Conservation (phyloP, 352 stramenopile species). For the Aphanomyces astaci region DNA sequence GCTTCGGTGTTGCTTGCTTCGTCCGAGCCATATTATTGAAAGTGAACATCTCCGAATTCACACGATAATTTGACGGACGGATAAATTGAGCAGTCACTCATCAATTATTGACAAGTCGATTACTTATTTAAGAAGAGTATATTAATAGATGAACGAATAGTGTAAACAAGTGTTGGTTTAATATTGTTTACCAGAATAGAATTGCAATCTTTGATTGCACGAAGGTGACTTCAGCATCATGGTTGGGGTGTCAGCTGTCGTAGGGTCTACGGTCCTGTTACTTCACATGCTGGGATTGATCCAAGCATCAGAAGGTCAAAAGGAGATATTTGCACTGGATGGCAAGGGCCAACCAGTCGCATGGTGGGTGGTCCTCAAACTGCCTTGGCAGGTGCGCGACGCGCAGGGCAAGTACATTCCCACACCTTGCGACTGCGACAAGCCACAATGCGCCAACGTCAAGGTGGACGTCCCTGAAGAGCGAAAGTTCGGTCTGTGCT, state of each 20-base stretch:
- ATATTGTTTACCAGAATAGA: too few relatives aligned
- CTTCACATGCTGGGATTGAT: too few relatives aligned
- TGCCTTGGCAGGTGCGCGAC: constrained; percentile 42
- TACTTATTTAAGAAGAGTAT: too few relatives aligned
- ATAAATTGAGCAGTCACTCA: too few relatives aligned
- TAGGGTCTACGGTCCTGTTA: too few relatives aligned
- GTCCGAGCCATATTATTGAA: background rate
- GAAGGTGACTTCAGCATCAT: too few relatives aligned
- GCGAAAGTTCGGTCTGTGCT: constrained; percentile 55
- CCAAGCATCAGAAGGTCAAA: background rate
- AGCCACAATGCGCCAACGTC: constrained; percentile 47
- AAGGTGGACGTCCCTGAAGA: background rate
- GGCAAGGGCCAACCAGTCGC: constrained; percentile 47
- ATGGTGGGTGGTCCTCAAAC: constrained; percentile 72
- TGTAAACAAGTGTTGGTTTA: too few relatives aligned
- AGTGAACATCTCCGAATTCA: background rate
- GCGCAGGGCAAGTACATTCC: constrained; percentile 22
- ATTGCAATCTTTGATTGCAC: too few relatives aligned
- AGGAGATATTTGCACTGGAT: constrained; percentile 43
- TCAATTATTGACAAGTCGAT: too few relatives aligned
- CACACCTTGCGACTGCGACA: constrained; percentile 59
- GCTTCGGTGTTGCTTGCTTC: constrained; percentile 2
- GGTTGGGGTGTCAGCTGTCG: too few relatives aligned
- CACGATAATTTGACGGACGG: background rate
- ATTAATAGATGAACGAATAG: too few relatives aligned